A percentile compares a stretch with the other conserved stretches of the same genome.
Evolutionary conservation across 2,329 filamentous ascomycete genomes (phyloP).

Genomic region (Alternaria hordeiaustralica): DNA sequence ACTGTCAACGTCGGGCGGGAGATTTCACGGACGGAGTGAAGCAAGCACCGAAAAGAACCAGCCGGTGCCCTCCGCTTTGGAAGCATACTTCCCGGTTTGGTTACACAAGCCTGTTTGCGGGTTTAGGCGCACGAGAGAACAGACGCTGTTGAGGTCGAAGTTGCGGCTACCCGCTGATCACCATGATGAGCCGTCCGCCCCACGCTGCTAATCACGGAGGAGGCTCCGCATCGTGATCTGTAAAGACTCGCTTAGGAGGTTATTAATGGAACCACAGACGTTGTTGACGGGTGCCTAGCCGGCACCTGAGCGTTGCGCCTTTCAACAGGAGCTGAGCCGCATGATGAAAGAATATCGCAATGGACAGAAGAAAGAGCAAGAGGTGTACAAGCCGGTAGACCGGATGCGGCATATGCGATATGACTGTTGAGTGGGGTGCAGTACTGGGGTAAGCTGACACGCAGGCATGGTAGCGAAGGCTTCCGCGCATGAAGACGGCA

Average conservation of each 20-base stretch:
- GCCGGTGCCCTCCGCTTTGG: not conserved
- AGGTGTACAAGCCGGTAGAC: not conserved
- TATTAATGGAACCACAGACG: constrained; percentile 12
- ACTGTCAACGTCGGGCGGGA: not conserved
- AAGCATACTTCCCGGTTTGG: not conserved
- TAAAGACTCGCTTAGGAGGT: constrained; percentile 12
- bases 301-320: not conserved
- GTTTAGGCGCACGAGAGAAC: not conserved
- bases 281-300: constrained; percentile 8
- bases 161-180: constrained; percentile 10
- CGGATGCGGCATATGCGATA: constrained; percentile 4
- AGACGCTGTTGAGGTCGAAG: constrained; percentile 10
- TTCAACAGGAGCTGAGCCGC: constrained; percentile 1
- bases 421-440: constrained; percentile 5
- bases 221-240: constrained; percentile 12
- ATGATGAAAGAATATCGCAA: not conserved
- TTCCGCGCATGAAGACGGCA: constrained; percentile 15
- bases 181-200: constrained; percentile 16
- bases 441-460: constrained; percentile 5
- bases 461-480: constrained; percentile 7
- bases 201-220: constrained; percentile 15
- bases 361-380: not conserved
- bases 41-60: not conserved
- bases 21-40: not conserved
- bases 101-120: not conserved